Percentiles rank a stretch among this genome's conserved stretches.
Conservation (phyloP, 1,284 basidiomycete genomes). For the Cutaneotrichosporon cyanovorans region DNA sequence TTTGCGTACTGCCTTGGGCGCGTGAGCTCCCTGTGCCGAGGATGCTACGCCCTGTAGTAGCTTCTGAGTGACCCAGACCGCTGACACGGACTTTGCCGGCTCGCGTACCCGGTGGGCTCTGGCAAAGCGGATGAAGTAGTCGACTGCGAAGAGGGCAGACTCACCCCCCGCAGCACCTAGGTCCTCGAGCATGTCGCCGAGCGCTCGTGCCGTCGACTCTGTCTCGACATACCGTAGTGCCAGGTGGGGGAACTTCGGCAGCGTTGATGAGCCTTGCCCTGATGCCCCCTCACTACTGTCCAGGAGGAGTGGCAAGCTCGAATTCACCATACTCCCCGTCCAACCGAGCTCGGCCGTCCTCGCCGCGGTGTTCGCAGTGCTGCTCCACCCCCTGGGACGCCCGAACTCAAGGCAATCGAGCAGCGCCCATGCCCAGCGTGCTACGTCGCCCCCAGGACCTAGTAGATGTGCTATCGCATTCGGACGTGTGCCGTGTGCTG, state of each 20-base stretch:
- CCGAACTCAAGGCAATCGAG: conserved; percentile 67
- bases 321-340: conserved; percentile 26
- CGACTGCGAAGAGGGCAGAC: conserved; percentile 61
- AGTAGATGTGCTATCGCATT: conserved; percentile 57
- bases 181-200: conserved; percentile 63
- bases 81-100: conserved; percentile 55
- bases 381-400: conserved; percentile 51
- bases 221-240: conserved; percentile 58
- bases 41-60: conserved; percentile 64
- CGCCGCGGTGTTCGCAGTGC: conserved; percentile 30
- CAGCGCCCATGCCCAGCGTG: conserved; percentile 80
- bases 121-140: conserved; percentile 67
- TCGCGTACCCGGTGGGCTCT: conserved; percentile 32
- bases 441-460: conserved; percentile 71
- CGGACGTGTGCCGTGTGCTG: conserved; percentile 34
- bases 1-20: conserved; percentile 56
- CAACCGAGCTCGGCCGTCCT: conserved; percentile 42
- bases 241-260: conserved; percentile 44
- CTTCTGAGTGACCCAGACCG: conserved; percentile 71
- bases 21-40: conserved; percentile 32
- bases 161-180: conserved; percentile 63
- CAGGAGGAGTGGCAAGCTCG: conserved; percentile 18
- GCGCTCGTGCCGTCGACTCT: conserved; percentile 51
- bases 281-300: conserved; percentile 34
- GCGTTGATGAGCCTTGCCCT: conserved; percentile 8